Conservation (phyloP, 2,329 filamentous ascomycete species). For the Cladosporium sp. region DNA sequence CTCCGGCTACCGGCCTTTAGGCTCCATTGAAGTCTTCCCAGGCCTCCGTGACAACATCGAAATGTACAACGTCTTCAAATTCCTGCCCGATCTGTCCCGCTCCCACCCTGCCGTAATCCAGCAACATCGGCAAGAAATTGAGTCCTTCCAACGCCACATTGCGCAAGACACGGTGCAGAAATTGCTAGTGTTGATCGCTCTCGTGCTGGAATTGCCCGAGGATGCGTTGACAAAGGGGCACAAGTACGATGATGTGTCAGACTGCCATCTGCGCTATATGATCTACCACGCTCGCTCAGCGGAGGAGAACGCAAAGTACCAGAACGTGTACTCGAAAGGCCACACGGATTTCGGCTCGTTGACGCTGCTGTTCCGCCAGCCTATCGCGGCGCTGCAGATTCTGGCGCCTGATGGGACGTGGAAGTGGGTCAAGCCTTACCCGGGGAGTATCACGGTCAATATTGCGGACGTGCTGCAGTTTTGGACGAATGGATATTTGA, state of each 20-base stretch:
- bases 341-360: constrained; percentile 43
- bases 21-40: constrained; percentile 12
- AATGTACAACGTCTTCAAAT: constrained; percentile 58
- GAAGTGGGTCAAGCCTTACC: constrained; percentile 40
- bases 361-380: constrained; percentile 42
- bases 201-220: constrained; percentile 58
- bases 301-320: constrained; percentile 26
- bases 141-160: constrained; percentile 48
- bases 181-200: constrained; percentile 57
- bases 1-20: constrained; percentile 20
- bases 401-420: constrained; percentile 33
- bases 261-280: constrained; percentile 30
- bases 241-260: constrained; percentile 44
- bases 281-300: constrained; percentile 26
- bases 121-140: constrained; percentile 52
- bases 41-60: constrained; percentile 50
- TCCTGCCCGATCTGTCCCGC: constrained; percentile 41
- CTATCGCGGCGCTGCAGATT: constrained; percentile 40
- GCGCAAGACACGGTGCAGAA: constrained; percentile 55
- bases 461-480: constrained; percentile 39
- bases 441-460: constrained; percentile 39
- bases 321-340: constrained; percentile 29
- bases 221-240: constrained; percentile 55
- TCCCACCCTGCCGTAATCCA: constrained; percentile 46
- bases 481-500: constrained; percentile 41